Evolutionary conservation across 352 stramenopile genomes (phyloP), one percentile per base, ranked within the genome.

Genomic region (Globisporangium ultimum): DNA sequence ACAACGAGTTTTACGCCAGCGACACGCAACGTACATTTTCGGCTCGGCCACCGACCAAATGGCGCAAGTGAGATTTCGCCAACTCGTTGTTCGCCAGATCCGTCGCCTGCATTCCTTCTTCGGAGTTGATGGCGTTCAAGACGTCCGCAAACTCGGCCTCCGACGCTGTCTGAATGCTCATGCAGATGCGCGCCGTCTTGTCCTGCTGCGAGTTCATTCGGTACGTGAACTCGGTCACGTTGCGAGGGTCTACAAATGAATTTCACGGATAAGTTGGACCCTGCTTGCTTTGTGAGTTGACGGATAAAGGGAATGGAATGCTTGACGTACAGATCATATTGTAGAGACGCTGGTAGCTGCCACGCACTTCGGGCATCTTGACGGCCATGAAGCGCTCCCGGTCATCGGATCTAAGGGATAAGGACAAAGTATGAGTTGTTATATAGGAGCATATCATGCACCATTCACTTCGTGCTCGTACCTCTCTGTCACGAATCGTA

Each of bases 151-250:
- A 85, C 42, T 94, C 74, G 18, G 71, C 53, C 32, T 80, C 80
- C 2, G 71, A 77, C 58, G 93, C 80, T 13, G 93, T 96, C 66
- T 98, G 95, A 60, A 99, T 98, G 55, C 92, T 98, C 69, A 99
- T 88, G 58, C 97, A 97, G 42, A 99, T 96, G 60, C 96, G 91
- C 6, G 97, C 96, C 45, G 85, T 69, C 5, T 74, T 73, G 55
- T 90, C 80, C 15, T 71, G 61, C 48, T 95, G 71, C 6, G 74
- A 87, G 58, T 78, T 77, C 74, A 98, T 91, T 58, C 96, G 84
- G 75, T 99, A 99, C 7, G 91, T 98, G 65, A 99, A 99, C 79
- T 99, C 97, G 14, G 97, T 99, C 58, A 95, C 78, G 36, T 93
- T 93, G 60, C 80, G 67, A 20, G 84, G 84, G 58, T 87, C 83